Evolutionary conservation across 2,329 filamentous ascomycete species (phyloP).

Genomic region (Beauveria bassiana): DNA sequence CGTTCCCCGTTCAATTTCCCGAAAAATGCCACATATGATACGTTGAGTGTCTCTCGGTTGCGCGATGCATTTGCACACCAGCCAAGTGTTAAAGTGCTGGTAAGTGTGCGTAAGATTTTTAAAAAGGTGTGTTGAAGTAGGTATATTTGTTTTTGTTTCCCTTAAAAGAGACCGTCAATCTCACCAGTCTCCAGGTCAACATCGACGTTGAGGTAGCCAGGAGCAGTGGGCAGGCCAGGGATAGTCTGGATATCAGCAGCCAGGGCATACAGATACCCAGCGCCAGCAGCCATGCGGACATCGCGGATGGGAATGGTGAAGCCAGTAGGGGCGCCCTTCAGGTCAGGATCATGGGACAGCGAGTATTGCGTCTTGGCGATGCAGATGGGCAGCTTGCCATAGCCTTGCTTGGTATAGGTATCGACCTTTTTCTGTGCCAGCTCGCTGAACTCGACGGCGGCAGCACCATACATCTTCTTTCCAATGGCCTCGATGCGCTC

Average conservation of each 20-base stretch:
- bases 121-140: not conserved
- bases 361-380: conserved; percentile 99
- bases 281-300: conserved; percentile 87
- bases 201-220: conserved; percentile 92
- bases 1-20: not conserved
- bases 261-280: conserved; percentile 82
- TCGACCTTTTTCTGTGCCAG: conserved; percentile 94
- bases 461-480: conserved; percentile 89
- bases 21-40: not conserved
- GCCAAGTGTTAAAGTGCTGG: not conserved
- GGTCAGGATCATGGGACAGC: conserved; percentile 80
- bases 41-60: not conserved
- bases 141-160: not conserved
- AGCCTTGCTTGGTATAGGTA: conserved; percentile 86
- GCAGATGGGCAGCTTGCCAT: conserved; percentile 88
- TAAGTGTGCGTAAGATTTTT: not conserved
- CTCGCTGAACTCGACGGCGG: conserved; percentile 84
- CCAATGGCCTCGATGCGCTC: conserved; percentile 88
- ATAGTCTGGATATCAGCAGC: conserved; percentile 98
- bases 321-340: conserved; percentile 91
- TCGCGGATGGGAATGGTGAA: conserved; percentile 94
- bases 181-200: conserved; percentile 75
- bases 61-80: not conserved
- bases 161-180: conserved; percentile 59
- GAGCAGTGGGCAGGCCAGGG: conserved; percentile 87